Base-by-base conservation (phyloP, 2,329 filamentous ascomycete species). In the Stagonosporopsis cucurbitacearum region DNA sequence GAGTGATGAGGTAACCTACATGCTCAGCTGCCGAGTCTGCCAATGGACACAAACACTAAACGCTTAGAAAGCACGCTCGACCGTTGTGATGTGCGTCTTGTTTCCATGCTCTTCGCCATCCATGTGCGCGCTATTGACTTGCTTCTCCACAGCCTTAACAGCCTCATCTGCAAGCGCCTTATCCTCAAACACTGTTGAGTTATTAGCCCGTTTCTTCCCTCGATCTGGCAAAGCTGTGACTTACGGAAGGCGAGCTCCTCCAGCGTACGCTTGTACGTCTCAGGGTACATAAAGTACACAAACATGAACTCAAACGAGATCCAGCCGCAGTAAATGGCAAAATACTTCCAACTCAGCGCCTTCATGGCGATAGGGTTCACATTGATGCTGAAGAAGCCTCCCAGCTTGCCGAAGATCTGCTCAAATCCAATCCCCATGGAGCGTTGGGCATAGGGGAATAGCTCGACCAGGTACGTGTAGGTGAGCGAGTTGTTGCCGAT, bases 401-500 rank as follows among this genome's bases (percentile, higher is more conserved):
- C 80, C 3, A 75, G 64, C 47, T 79, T 72, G 49, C 82, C 82
- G 61, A 81, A 85, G 40, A 86, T 77, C 62, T 86, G 83, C 68
- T 83, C 82, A 48, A 84, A 75, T 32, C 81, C 83, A 55, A 88
- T 82, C 72, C 86, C 85, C 54, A 84, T 84, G 36, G 82, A 81
- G 57, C 84, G 80, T 50, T 82, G 78, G 2, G 81, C 76, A 64
- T 83, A 88, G 0, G 85, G 85, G 75, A 84, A 86, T 0, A 87
- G 71, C 59, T 87, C 85, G 20, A 86, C 75, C 4, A 86, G 77
- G 69, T 83, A 86, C 13, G 83, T 87, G 71, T 87, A 87, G 0
- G 84, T 86, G 50, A 89, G 76, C 13, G 86, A 84, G 66, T 88
- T 88, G 70, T 87, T 86, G n/a, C 85, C 86, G 45, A 88, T 79